Percentiles rank a stretch among this genome's conserved stretches.
Evolutionary conservation across 2,329 filamentous ascomycete species (phyloP).

Genomic region (Cercospora nicotianae): DNA sequence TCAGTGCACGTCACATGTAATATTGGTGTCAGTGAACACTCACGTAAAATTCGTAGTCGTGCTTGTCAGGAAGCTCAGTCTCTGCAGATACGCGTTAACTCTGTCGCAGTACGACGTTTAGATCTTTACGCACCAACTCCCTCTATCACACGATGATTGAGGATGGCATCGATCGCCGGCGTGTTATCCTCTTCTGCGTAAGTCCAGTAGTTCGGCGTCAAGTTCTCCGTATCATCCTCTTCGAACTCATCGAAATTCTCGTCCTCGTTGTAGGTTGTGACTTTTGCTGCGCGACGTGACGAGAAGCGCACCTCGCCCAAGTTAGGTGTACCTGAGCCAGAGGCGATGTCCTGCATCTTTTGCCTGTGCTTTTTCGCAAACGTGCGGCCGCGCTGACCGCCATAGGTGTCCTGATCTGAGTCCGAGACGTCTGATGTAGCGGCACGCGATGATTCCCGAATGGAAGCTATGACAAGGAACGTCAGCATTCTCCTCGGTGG

Average conservation of each 20-base stretch:
- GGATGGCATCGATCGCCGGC: slow-evolving; percentile 85
- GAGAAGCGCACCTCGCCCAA: slow-evolving; percentile 88
- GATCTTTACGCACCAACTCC: slow-evolving; percentile 46
- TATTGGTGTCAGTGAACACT: slow-evolving; percentile 26
- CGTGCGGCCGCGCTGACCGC: slow-evolving; percentile 67
- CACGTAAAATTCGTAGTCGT: slow-evolving; percentile 80
- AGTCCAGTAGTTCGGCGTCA: slow-evolving; percentile 71
- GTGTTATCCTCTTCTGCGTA: slow-evolving; percentile 71
- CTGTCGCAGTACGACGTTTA: neutral
- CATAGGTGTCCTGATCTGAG: slow-evolving; percentile 61
- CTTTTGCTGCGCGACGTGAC: slow-evolving; percentile 76
- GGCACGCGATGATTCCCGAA: slow-evolving; percentile 31
- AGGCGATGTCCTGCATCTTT: slow-evolving; percentile 62
- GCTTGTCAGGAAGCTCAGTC: slow-evolving; percentile 52
- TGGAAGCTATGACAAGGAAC: slow-evolving; percentile 31
- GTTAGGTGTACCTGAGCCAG: slow-evolving; percentile 60
- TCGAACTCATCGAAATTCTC: slow-evolving; percentile 60
- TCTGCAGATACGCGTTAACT: slow-evolving; percentile 24
- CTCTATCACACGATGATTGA: slow-evolving; percentile 79
- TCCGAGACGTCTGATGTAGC: slow-evolving; percentile 63
- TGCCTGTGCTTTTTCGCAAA: slow-evolving; percentile 72
- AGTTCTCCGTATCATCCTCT: slow-evolving; percentile 62
- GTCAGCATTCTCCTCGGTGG: slow-evolving; percentile 39
- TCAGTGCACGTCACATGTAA: slow-evolving; percentile 24
- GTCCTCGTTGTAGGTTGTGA: slow-evolving; percentile 68